Evolutionary conservation across 257 asterid genomes (phyloP), one percentile per base, ranked within the genome.

Genomic region (Fraxinus pennsylvanica): DNA sequence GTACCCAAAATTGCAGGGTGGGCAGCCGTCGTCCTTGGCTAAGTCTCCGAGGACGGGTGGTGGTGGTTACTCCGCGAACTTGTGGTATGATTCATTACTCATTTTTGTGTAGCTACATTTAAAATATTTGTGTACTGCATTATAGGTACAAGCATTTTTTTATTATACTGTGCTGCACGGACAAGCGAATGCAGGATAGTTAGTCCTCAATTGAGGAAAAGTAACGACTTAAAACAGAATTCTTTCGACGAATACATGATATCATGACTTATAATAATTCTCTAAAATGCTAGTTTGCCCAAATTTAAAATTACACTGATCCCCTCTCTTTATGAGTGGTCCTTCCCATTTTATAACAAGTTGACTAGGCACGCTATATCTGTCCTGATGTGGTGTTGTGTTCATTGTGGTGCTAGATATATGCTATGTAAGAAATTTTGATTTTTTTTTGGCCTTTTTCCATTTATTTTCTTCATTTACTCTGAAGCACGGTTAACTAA

Each of bases 1-100:
- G 75, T 90, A 90, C 75, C 96, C 92, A 12, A 85, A 33, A 78
- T 43, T 70, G 73, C 88, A 78, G 79, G 74, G 78, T 72, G 96
- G 86, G 80, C 90, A 84, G 57, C 74, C 81, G 41, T 82, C 89
- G 0, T 73, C 89, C 29, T 74, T 84, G 75, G 82, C 80, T 45
- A 84, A 76, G 78, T 66, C 80, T 80, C 84, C 86, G 0, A 80
- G 86, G 76, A 65, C 77, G 81, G 76, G 83, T 63, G 87, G 86
- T 57, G 52, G 83, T 80, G 88, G 87, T 41, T 84, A 84, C 69
- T 72, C 88, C 10, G 81, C 86, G 5, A 75, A 72, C 30, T 33
- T 73, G 73, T 76, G 96, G 96, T 92, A 88, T 80, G 87, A 47
- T 79, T 75, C 71, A 32, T 70, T 81, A 74, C 73, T 36, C 19